phyloP scores from a whole-genome alignment of 2,329 filamentous ascomycete species.

The Monosporascus sp. region DNA sequence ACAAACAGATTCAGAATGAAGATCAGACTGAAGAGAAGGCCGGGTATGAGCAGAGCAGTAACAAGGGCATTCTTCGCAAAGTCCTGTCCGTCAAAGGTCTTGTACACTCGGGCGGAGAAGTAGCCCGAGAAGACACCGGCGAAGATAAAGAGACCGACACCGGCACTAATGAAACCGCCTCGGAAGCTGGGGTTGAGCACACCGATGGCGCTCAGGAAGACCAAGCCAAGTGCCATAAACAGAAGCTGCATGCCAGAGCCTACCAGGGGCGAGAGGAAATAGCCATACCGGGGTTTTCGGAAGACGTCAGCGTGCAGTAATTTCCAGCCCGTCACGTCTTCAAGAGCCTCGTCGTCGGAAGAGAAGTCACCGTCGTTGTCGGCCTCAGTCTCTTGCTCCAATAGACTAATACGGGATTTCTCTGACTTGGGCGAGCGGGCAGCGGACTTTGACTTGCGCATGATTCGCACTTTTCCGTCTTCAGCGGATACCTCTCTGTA shows the following conservation, averaged over 20 bases:
- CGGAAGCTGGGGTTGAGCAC: conserved; percentile 81
- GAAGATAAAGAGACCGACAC: conserved; percentile 75
- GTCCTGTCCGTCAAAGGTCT: conserved; percentile 71
- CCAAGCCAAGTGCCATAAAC: conserved; percentile 71
- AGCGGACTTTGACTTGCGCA: conserved; percentile 39
- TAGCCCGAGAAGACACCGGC: conserved; percentile 83
- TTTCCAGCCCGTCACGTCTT: conserved; percentile 86
- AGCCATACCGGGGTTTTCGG: conserved; percentile 63
- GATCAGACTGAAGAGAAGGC: conserved; percentile 66
- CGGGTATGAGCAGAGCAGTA: conserved; percentile 74
- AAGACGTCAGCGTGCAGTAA: conserved; percentile 85
- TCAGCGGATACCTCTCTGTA: conserved; percentile 63
- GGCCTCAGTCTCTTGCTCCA: conserved; percentile 53
- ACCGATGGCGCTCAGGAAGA: conserved; percentile 69
- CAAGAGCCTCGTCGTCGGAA: conserved; percentile 66
- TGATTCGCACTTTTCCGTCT: conserved; percentile 56
- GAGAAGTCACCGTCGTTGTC: conserved; percentile 50
- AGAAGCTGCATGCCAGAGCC: conserved; percentile 84
- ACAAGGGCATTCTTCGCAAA: conserved; percentile 73
- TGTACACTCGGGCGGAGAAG: conserved; percentile 78
- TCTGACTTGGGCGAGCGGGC: conserved; percentile 42
- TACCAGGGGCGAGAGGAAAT: conserved; percentile 71
- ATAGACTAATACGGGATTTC: conserved; percentile 48
- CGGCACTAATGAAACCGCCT: conserved; percentile 84
- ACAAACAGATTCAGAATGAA: conserved; percentile 85